Base-by-base conservation (phyloP, 495 filamentous ascomycete species). In the Aspergillus wentii region DNA sequence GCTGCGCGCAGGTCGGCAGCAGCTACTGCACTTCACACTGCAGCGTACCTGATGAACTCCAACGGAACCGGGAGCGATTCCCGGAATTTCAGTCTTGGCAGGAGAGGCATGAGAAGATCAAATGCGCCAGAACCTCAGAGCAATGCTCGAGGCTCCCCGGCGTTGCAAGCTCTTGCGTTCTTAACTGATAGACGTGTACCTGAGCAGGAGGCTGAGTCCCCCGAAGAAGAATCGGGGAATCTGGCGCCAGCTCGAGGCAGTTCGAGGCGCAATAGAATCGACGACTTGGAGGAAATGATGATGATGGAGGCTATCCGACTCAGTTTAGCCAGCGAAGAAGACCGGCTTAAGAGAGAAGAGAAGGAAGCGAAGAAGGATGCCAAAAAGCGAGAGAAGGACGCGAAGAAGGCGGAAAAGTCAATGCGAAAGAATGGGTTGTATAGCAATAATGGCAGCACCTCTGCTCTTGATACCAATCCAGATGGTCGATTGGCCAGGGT, bases 251-350 rank as follows among this genome's bases (percentile, higher is more conserved):
- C 71, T 6, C 69, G 78, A n/a, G 65, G 64, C 13, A 76, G 71
- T 43, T 78, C 81, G 10, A 70, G 86, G 34, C 67, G 81, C 33
- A 79, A 54, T 35, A 71, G 88, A 30, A 72, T 92, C 36, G 87
- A 94, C 30, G 91, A 96, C 49, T 66, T 97, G 8, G 92, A 98
- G 54, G 91, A 95, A 32, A 86, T 97, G 71, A 98, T 98, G 92
- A 86, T 96, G 75, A 85, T 90, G 73, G 92, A 97, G 56, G 92
- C 92, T 2, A 91, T 98, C 36, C 71, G 92, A 20, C 61, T 95
- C 31, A 94, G 87, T 33, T 68, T 97, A 17, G 89, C 83, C 6
- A 83, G 84, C 20, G 92, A 98, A 51, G 92, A 98, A 50, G 89
- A 96, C 30, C 77, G 90, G 32, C 81, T 82, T 44, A 82, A 74